phyloP scores from a whole-genome alignment of 2,329 filamentous ascomycete genomes.

The Aspergillus candidus region DNA sequence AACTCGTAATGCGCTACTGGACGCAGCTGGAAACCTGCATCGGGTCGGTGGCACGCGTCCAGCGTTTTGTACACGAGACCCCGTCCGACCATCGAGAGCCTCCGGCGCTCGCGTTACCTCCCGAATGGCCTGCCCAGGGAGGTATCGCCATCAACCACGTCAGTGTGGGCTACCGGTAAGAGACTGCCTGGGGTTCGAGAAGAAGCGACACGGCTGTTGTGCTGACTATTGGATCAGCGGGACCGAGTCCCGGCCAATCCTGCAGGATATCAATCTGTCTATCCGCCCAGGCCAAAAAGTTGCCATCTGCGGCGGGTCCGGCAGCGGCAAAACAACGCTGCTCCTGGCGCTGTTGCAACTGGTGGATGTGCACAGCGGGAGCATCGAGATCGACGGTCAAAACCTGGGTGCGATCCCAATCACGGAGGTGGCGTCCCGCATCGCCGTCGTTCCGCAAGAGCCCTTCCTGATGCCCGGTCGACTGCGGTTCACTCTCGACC shows the following conservation, averaged over 20 bases:
- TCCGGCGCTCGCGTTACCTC: conserved; percentile 50
- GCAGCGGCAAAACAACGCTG: conserved; percentile 3
- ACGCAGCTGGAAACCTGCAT: conserved; percentile 49
- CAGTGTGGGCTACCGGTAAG: too few species aligned
- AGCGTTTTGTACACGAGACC: conserved; percentile 37
- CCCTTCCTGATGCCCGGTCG: neutral
- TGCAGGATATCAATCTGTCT: conserved; percentile 21
- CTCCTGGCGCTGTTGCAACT: conserved; percentile 20
- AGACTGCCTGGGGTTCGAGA: too few species aligned
- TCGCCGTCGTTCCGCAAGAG: conserved; percentile 1
- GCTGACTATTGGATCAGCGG: too few species aligned
- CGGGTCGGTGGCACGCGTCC: conserved; percentile 35
- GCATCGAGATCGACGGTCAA: neutral
- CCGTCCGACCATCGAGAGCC: conserved; percentile 13
- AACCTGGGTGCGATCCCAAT: neutral
- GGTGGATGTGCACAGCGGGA: conserved; percentile 15
- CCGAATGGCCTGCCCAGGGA: conserved; percentile 21
- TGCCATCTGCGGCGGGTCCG: conserved; percentile 26
- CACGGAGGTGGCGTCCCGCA: neutral
- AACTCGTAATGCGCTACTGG: conserved; percentile 42
- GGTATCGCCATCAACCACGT: conserved; percentile 1
- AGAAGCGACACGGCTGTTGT: too few species aligned
- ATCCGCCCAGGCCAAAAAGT: conserved; percentile 27
- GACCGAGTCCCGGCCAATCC: conserved; percentile 9
- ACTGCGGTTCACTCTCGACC: conserved; percentile 1